Conservation (phyloP, 495 filamentous ascomycete species). For the Talaromyces nanjingensis region DNA sequence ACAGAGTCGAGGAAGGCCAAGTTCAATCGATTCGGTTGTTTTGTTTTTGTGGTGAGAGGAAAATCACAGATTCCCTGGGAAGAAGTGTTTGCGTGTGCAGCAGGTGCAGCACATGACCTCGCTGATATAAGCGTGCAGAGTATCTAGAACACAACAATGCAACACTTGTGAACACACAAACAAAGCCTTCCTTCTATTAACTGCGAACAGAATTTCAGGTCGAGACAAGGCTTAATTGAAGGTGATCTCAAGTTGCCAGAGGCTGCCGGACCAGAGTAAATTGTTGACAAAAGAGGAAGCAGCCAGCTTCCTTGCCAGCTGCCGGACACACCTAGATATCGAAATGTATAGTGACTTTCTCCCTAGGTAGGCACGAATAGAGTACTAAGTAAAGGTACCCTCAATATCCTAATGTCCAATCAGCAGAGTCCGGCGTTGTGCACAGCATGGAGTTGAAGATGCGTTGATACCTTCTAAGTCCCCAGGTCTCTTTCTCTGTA, state of each 20-base stretch:
- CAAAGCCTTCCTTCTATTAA: neutral
- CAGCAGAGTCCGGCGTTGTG: too few species aligned
- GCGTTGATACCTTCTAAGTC: neutral
- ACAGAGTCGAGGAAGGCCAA: neutral
- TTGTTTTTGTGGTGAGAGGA: neutral
- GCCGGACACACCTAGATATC: neutral
- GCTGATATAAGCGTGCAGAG: neutral
- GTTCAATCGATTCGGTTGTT: neutral
- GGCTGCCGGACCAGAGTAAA: neutral
- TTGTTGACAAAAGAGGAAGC: neutral
- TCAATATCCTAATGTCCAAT: too few species aligned
- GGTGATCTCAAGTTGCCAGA: neutral
- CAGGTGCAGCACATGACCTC: neutral
- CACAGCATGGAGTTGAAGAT: neutral
- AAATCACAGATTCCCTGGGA: neutral
- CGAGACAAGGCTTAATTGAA: neutral
- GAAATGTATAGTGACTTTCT: neutral
- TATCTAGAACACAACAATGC: neutral
- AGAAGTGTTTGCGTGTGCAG: neutral
- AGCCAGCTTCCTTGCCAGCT: neutral
- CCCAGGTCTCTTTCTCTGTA: neutral
- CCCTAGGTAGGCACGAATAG: neutral
- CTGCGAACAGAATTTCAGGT: neutral
- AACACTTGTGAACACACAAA: neutral
- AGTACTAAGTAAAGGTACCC: neutral